Evolutionary conservation across 257 asterid species (phyloP).

Genomic region (Solanum bulbocastanum): DNA sequence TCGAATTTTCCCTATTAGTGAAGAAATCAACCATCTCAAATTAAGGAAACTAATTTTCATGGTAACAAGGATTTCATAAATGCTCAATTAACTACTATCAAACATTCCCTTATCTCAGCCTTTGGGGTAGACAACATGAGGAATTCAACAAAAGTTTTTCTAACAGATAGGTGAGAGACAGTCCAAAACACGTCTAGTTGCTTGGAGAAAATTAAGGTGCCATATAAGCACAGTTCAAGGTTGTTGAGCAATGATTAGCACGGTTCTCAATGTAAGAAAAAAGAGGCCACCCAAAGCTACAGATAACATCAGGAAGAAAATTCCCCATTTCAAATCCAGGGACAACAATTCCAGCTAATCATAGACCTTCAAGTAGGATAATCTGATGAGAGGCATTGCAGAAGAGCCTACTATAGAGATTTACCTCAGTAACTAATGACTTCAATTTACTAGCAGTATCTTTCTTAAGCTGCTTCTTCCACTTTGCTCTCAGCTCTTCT

Average conservation of each 20-base stretch:
- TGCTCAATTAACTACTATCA: not conserved
- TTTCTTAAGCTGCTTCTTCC: slow-evolving; percentile 91
- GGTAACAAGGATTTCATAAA: not conserved
- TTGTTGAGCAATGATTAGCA: not conserved
- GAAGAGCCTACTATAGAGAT: not conserved
- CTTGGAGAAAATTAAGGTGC: not conserved
- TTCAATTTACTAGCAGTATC: slow-evolving; percentile 78
- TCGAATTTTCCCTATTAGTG: slow-evolving; percentile 67
- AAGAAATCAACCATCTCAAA: not conserved
- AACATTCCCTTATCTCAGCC: not conserved
- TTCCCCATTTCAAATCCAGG: not conserved
- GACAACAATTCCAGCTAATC: not conserved
- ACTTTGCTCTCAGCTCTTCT: slow-evolving; percentile 83
- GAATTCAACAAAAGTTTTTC: not conserved
- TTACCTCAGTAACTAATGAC: slow-evolving; percentile 84
- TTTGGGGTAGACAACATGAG: not conserved
- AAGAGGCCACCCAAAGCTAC: not conserved
- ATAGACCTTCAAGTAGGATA: not conserved
- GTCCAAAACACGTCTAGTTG: not conserved
- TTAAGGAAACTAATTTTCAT: not conserved
- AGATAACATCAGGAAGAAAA: not conserved
- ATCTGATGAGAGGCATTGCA: not conserved
- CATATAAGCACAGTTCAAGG: not conserved
- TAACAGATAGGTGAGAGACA: not conserved
- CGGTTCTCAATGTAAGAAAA: not conserved